Conservation (phyloP, 2,329 filamentous ascomycete species). For the Venturiaceae sp. region DNA sequence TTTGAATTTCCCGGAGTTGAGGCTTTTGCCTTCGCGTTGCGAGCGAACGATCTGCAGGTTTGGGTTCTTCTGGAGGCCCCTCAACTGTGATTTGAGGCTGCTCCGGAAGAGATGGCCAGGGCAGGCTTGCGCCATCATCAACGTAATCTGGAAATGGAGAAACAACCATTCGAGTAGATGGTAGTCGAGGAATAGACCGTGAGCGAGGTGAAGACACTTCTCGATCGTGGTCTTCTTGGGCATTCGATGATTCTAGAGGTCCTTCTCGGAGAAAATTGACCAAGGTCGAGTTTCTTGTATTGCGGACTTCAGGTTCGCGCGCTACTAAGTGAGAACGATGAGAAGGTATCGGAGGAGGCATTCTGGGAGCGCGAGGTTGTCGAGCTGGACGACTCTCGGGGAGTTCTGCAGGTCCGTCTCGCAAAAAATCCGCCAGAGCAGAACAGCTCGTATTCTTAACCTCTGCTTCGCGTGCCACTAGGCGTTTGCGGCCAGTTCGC, state of each 20-base stretch:
- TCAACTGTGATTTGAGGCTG: background rate
- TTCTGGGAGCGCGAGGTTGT: background rate
- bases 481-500: background rate
- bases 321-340: background rate
- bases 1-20: background rate
- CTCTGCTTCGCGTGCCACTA: constrained; percentile 5
- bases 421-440: background rate
- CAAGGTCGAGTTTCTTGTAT: background rate
- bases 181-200: background rate
- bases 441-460: background rate
- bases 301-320: background rate
- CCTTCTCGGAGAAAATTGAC: background rate
- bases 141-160: background rate
- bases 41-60: background rate
- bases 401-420: background rate
- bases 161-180: background rate
- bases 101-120: background rate
- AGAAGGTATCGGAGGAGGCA: background rate
- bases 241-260: background rate
- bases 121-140: background rate
- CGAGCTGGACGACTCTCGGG: background rate
- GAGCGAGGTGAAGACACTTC: background rate
- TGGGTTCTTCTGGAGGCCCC: background rate
- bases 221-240: background rate
- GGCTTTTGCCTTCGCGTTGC: background rate